phyloP scores from a whole-genome alignment of 495 filamentous ascomycete species.

The Hypoxylon subgilvum region DNA sequence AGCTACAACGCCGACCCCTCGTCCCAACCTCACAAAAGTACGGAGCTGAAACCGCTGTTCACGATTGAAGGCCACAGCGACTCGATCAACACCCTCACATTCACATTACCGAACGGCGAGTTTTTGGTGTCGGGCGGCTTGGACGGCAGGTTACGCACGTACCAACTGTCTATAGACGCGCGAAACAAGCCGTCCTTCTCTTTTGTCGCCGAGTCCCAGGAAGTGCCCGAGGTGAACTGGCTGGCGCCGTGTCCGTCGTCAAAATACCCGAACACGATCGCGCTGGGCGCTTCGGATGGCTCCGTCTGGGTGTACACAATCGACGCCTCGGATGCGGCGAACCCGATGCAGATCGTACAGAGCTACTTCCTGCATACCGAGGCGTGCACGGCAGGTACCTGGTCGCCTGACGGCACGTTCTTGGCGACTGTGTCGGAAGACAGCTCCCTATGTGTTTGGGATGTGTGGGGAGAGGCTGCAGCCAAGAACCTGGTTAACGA shows the following conservation, averaged over 20 bases:
- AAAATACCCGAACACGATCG: constrained; percentile 77
- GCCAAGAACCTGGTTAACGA: constrained; percentile 73
- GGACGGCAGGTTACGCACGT: constrained; percentile 73
- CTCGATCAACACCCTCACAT: constrained; percentile 82
- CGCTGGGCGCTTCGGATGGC: constrained; percentile 90
- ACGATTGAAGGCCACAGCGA: constrained; percentile 87
- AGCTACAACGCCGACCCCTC: constrained; percentile 74
- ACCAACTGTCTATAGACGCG: constrained; percentile 41
- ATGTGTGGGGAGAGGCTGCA: constrained; percentile 84
- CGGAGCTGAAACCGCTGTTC: constrained; percentile 65
- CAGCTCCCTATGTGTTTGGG: constrained; percentile 86
- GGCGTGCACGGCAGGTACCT: constrained; percentile 86
- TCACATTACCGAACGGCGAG: constrained; percentile 81
- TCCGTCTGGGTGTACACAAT: constrained; percentile 93
- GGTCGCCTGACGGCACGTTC: constrained; percentile 85
- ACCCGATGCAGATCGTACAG: constrained; percentile 78
- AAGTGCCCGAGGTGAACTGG: constrained; percentile 97
- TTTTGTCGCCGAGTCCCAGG: constrained; percentile 73
- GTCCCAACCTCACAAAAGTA: constrained; percentile 52
- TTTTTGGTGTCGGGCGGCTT: constrained; percentile 86
- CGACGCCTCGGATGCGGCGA: constrained; percentile 62
- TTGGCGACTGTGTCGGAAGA: constrained; percentile 92
- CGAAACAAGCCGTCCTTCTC: constrained; percentile 55
- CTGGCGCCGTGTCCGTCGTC: constrained; percentile 74
- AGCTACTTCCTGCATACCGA: constrained; percentile 88